Percentiles rank a stretch among this genome's conserved stretches.
Evolutionary conservation across 2,329 filamentous ascomycete species (phyloP).

Genomic region (Chrysoporthe cubensis): DNA sequence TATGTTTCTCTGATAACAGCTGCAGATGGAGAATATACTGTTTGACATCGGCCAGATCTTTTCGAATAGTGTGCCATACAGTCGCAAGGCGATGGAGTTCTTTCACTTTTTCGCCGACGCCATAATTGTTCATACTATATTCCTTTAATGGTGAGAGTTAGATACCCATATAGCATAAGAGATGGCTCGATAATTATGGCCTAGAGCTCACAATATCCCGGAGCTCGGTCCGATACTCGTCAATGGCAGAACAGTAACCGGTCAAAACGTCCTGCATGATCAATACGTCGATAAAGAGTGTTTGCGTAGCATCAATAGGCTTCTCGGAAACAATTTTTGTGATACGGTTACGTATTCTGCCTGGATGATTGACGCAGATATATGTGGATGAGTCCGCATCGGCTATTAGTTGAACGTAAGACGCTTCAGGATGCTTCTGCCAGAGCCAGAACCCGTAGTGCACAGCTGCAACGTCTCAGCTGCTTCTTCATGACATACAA

Average conservation of each 20-base stretch:
- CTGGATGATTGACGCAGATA: not conserved
- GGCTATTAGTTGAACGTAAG: not conserved
- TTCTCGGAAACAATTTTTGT: not conserved
- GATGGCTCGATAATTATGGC: not conserved
- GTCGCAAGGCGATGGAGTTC: not conserved
- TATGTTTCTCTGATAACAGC: not conserved
- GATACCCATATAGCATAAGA: not conserved
- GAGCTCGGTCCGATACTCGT: not conserved
- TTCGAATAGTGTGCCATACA: not conserved
- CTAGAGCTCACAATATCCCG: not conserved
- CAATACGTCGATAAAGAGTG: not conserved
- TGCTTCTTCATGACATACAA: too few species aligned
- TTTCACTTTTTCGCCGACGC: not conserved
- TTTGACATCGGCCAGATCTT: not conserved
- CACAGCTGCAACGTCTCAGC: not conserved
- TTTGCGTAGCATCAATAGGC: not conserved
- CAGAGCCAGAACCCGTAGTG: slow-evolving; percentile 4
- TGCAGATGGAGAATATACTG: not conserved
- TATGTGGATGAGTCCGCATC: not conserved
- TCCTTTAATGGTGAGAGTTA: not conserved
- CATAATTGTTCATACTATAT: not conserved
- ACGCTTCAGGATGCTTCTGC: not conserved
- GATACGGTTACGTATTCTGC: not conserved
- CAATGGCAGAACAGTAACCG: not conserved
- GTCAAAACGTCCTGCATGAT: not conserved